phyloP scores from a whole-genome alignment of 2,329 filamentous ascomycete species.

The Pestalotiopsis sp. region DNA sequence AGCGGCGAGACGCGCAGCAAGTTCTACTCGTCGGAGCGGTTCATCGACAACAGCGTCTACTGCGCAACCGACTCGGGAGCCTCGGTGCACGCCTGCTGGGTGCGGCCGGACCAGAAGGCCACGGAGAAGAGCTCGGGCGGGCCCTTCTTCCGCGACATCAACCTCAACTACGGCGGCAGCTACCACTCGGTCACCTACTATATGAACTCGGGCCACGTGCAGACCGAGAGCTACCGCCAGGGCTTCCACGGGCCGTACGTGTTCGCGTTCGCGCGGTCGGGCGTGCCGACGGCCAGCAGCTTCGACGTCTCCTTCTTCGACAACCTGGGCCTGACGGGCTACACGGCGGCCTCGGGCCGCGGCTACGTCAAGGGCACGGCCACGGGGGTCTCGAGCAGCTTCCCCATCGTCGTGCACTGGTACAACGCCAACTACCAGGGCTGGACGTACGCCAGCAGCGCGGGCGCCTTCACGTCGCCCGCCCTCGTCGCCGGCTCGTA shows the following conservation, averaged over 20 bases:
- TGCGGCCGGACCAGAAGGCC: constrained; percentile 40
- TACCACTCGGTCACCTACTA: constrained; percentile 60
- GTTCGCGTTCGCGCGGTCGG: constrained; percentile 55
- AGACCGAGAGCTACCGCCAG: constrained; percentile 58
- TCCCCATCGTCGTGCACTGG: constrained; percentile 61
- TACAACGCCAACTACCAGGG: constrained; percentile 57
- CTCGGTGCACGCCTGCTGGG: constrained; percentile 31
- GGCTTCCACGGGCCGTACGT: constrained; percentile 63
- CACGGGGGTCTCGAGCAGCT: constrained; percentile 48
- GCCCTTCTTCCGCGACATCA: constrained; percentile 59
- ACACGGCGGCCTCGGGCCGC: constrained; percentile 49
- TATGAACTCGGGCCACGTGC: constrained; percentile 61
- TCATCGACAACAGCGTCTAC: constrained; percentile 62
- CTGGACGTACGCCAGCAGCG: constrained; percentile 54
- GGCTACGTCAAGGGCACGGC: constrained; percentile 58
- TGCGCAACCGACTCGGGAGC: constrained; percentile 41
- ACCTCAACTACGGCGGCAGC: constrained; percentile 55
- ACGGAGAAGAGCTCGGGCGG: constrained; percentile 62
- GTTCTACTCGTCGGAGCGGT: constrained; percentile 63
- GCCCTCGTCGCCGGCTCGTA: constrained; percentile 63
- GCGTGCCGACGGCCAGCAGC: constrained; percentile 43
- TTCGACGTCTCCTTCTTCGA: constrained; percentile 60
- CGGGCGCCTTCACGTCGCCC: constrained; percentile 56
- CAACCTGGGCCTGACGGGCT: constrained; percentile 53
- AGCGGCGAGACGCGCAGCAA: constrained; percentile 60